These are phyloP conservation scores for Fusarium lyarnte DNA, from an alignment of 2,329 filamentous ascomycete species.

Conservation along the genomic window DNA sequence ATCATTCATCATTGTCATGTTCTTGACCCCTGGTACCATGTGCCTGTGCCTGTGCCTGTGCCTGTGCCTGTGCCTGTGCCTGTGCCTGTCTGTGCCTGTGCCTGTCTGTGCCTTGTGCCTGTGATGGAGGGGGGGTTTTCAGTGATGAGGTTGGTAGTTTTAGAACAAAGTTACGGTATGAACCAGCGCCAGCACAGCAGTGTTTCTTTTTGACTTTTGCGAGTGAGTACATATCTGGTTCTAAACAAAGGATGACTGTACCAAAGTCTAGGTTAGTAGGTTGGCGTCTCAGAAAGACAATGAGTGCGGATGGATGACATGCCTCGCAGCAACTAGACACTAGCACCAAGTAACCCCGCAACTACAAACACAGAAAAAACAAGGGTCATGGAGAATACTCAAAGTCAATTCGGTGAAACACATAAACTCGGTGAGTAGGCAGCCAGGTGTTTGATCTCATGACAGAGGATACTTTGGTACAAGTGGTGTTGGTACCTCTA, in stretches of 20 bases:
- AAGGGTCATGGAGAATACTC: conserved; percentile 26
- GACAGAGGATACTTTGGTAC: conserved; percentile 13
- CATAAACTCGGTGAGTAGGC: conserved; percentile 33
- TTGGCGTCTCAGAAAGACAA: conserved; percentile 31
- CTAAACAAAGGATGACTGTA: conserved; percentile 11
- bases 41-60: conserved; percentile 10
- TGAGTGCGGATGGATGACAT: conserved; percentile 23
- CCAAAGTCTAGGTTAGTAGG: background rate
- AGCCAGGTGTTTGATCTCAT: conserved; percentile 19
- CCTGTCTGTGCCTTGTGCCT: conserved; percentile 14
- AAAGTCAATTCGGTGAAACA: conserved; percentile 24
- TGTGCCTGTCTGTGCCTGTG: conserved; percentile 16
- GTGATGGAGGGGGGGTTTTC: conserved; percentile 21
- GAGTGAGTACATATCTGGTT: background rate
- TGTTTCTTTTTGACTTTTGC: background rate
- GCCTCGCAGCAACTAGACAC: conserved; percentile 22
- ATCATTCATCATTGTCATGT: conserved; percentile 17
- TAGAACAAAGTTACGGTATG: conserved; percentile 28
- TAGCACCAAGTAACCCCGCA: conserved; percentile 42
- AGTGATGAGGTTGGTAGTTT: background rate
- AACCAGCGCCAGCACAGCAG: conserved; percentile 14
- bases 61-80: conserved; percentile 1
- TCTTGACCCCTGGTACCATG: conserved; percentile 22
- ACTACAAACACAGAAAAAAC: conserved; percentile 12
- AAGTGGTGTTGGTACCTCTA: conserved; percentile 31